Evolutionary conservation across 2,329 filamentous ascomycete species (phyloP).

Genomic region (Ascochyta clinopodiicola): DNA sequence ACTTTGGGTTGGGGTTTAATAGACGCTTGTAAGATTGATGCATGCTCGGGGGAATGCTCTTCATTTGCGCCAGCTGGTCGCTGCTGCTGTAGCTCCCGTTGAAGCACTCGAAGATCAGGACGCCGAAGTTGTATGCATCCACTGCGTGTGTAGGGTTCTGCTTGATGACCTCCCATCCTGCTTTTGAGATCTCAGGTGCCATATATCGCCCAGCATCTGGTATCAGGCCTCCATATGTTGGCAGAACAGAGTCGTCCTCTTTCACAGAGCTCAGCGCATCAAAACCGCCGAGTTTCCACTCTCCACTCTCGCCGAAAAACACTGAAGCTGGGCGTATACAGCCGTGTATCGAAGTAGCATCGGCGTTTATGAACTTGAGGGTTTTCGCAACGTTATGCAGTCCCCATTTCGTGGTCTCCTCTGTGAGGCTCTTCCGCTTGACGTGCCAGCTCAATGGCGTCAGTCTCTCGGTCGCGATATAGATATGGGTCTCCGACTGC

Average conservation of each 20-base stretch:
- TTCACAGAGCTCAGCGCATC: constrained; percentile 94
- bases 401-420: constrained; percentile 97
- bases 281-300: constrained; percentile 96
- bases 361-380: constrained; percentile 93
- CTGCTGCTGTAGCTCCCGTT: constrained; percentile 79
- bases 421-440: constrained; percentile 82
- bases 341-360: constrained; percentile 90
- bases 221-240: constrained; percentile 85
- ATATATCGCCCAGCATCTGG: constrained; percentile 86
- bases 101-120: constrained; percentile 87
- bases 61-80: constrained; percentile 85
- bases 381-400: constrained; percentile 89
- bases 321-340: constrained; percentile 84
- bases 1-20: constrained; percentile 86
- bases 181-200: constrained; percentile 82
- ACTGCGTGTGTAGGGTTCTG: constrained; percentile 79
- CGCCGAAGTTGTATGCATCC: constrained; percentile 86
- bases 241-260: constrained; percentile 92
- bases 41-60: constrained; percentile 85
- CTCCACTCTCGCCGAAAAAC: constrained; percentile 93
- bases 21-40: constrained; percentile 90
- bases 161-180: constrained; percentile 92
- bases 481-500: constrained; percentile 91
- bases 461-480: constrained; percentile 92
- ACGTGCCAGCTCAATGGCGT: constrained; percentile 89